Conservation (phyloP, 306 rosid genomes). For the Begonia fuchsioides region DNA sequence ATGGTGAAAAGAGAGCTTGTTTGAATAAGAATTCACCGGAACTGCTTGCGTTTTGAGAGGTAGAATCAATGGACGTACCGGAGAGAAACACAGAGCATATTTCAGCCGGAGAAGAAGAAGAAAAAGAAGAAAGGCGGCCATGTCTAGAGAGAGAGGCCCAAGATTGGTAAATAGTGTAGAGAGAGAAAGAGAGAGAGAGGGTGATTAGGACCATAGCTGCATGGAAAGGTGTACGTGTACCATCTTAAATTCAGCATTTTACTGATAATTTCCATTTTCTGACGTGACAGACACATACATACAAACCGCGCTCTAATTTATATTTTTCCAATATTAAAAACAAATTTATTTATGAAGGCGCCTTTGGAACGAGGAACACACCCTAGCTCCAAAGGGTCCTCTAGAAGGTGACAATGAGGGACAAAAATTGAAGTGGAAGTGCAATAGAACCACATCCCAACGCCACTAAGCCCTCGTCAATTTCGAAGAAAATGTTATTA, state of each 20-base stretch:
- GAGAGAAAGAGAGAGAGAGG: background rate
- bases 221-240: no score
- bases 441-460: background rate
- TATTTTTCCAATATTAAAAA: no score
- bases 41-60: constrained; percentile 37
- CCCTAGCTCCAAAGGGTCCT: constrained; percentile 17
- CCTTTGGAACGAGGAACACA: constrained; percentile 15
- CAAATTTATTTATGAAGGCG: no score
- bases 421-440: constrained; percentile 17
- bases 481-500: no score
- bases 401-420: constrained; percentile 22
- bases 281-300: no score
- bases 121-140: constrained; percentile 12
- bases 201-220: background rate
- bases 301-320: no score
- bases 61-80: constrained; percentile 19
- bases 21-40: constrained; percentile 16
- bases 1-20: constrained; percentile 48
- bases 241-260: no score
- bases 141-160: background rate
- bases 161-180: background rate
- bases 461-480: no score
- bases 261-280: no score
- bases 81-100: constrained; percentile 11
- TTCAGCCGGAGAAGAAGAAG: constrained; percentile 9